Base-by-base conservation (phyloP, 75 land plant genomes). In the Isoetes taiwanensis region DNA sequence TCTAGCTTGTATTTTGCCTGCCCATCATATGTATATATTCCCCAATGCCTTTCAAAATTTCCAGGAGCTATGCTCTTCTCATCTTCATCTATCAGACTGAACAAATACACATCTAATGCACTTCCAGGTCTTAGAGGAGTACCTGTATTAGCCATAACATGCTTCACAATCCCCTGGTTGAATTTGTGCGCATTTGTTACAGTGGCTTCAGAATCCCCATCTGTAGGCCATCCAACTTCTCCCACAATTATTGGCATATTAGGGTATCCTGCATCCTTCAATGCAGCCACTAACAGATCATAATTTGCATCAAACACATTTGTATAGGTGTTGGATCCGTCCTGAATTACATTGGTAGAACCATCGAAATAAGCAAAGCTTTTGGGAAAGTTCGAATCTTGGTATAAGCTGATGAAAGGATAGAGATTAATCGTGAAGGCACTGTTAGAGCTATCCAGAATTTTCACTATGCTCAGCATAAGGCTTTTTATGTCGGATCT, bases 1-100 rank as follows among this genome's bases (percentile, higher is more conserved):
- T 46, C 50, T 23, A 46, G 50, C 12, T 19, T 6, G 23, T 46
- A 46, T 23, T 46, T 46, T 6, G 50, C 50, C 19, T 46, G 50
- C 6, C 50, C 50, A 46, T 46, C 50, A 23, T 46, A 46, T n/a
- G 50, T 46, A n/a, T 19, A 46, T 23, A 46, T 8, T 23, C 50
- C 50, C 50, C 50, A 46, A n/a, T 46, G 50, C 50, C 50, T 5
- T 23, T 46, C 50, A n/a, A 46, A 46, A 23, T 46, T 46, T 19
- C 50, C 50, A 5, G 50, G 50, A 5, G 50, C 50, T 19, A 46
- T 46, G 50, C 50, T 46, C 50, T 46, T 46, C 50, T 46, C 21
- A 23, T 46, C 50, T 23, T 46, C 50, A 23, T 46, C 50, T 19
- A 46, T 46, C 21, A 46, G 50, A n/a, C 50, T 23, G 16, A 46